Evolutionary conservation across 306 rosid species (phyloP), one percentile per base, ranked within the genome.

Genomic region (Ceratonia siliqua): DNA sequence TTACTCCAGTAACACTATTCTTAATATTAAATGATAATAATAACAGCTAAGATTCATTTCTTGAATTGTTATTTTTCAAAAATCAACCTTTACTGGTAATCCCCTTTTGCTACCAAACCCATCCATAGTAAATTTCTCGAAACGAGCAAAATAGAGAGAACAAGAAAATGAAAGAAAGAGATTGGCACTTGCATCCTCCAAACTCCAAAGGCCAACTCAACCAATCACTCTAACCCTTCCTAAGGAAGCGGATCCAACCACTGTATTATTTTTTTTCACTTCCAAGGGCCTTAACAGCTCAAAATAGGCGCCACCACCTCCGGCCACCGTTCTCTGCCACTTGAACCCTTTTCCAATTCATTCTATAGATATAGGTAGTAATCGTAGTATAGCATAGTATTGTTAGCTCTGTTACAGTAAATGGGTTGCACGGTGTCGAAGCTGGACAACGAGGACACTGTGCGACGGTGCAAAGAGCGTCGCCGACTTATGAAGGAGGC

Each of bases 401-500:
- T n/a, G n/a, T n/a, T 41, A 63, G 14, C 12, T 9, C 42, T 6
- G 65, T 28, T 15, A n/a, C 11, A 39, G 13, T 3, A 5, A 3
- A 87, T 95, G 99, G 99, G 99, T 53, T 95, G 99, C 71, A 6
- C 99, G 45, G 96, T 89, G 6, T 95, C 99, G 1, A 95, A 92
- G 86, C 87, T 92, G 0, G 93, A 92, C 73, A 89, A 95, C 66
- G 99, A 95, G 83, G 99, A 95, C 83, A 92, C 96, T 0, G 99
- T 95, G 4, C 80, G 91, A 56, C 93, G 99, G 30, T 92, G 99
- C 82, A 95, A 92, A 86, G 97, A 95, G 64, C 90, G 99, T 2
- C 98, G 99, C 52, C 92, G 93, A 58, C 88, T 95, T 15, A 95
- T 95, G 89, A 95, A 89, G 63, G 91, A 92, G 42, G 92, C 98